Conservation (phyloP, 495 filamentous ascomycete genomes). For the Lindgomyces ingoldianus region DNA sequence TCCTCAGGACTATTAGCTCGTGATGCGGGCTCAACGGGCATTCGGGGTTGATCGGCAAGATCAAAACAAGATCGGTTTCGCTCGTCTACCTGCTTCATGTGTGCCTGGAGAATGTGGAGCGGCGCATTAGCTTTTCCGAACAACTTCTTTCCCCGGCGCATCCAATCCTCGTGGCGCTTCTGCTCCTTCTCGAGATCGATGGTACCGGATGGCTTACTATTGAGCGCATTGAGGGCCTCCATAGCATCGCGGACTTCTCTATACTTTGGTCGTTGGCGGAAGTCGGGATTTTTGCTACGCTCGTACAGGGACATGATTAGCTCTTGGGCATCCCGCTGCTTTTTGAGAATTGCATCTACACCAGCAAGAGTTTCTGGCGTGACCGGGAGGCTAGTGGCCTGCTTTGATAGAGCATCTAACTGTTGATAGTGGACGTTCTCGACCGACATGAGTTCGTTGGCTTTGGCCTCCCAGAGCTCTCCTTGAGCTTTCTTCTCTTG, state of each 20-base stretch:
- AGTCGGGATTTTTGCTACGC: constrained; percentile 70
- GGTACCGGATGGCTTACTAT: constrained; percentile 87
- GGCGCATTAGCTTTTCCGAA: constrained; percentile 99
- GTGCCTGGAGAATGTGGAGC: constrained; percentile 85
- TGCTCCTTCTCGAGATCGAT: constrained; percentile 93
- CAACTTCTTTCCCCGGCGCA: constrained; percentile 96
- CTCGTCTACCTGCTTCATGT: constrained; percentile 91
- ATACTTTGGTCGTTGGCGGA: constrained; percentile 82
- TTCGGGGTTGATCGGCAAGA: constrained; percentile 80
- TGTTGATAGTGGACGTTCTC: constrained; percentile 92
- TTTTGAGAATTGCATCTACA: constrained; percentile 91
- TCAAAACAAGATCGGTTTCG: constrained; percentile 92
- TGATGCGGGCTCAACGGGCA: constrained; percentile 89
- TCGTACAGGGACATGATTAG: constrained; percentile 80
- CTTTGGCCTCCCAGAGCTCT: constrained; percentile 89
- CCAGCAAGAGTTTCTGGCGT: constrained; percentile 74
- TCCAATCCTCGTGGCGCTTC: constrained; percentile 98
- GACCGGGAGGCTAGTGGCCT: constrained; percentile 76
- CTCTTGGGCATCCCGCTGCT: constrained; percentile 91
- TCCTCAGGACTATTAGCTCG: constrained; percentile 78
- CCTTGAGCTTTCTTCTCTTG: constrained; percentile 73
- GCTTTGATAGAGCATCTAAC: constrained; percentile 81
- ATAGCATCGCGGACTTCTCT: constrained; percentile 86
- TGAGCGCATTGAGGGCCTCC: constrained; percentile 80
- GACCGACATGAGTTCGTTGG: constrained; percentile 86